phyloP scores from a whole-genome alignment of 495 filamentous ascomycete species.

The Xylaria palmicola region DNA sequence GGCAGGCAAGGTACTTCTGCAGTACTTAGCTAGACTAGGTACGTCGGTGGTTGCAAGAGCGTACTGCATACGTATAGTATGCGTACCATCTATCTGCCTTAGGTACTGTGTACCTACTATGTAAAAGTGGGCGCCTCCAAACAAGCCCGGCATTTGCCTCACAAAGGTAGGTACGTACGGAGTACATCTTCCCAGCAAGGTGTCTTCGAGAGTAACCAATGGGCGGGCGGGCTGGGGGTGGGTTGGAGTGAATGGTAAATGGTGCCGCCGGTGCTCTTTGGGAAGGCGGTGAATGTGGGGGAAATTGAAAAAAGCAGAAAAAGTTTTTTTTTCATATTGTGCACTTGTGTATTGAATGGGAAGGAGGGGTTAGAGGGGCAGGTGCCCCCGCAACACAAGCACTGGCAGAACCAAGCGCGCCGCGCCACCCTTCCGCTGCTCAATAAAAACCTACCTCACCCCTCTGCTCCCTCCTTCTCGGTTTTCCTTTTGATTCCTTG shows the following conservation, averaged over 20 bases:
- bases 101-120: neutral
- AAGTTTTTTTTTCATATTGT: slow-evolving; percentile 10
- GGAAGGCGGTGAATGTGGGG: slow-evolving; percentile 21
- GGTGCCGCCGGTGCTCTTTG: neutral
- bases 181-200: too few species aligned
- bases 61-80: too few species aligned
- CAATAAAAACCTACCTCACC: slow-evolving; percentile 30
- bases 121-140: neutral
- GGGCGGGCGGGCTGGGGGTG: neutral
- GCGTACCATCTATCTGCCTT: too few species aligned
- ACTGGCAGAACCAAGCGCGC: slow-evolving; percentile 21
- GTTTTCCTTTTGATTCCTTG: slow-evolving; percentile 27
- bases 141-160: slow-evolving; percentile 11
- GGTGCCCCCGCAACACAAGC: slow-evolving; percentile 25
- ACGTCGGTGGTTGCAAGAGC: too few species aligned
- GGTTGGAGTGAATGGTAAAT: neutral
- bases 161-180: neutral
- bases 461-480: slow-evolving; percentile 22
- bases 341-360: slow-evolving; percentile 28
- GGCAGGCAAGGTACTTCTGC: too few species aligned
- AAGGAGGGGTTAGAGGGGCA: slow-evolving; percentile 35
- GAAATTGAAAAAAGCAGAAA: slow-evolving; percentile 15
- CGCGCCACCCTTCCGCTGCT: slow-evolving; percentile 23
- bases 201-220: neutral
- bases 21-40: too few species aligned